Conservation (phyloP, 169 alveolate genomes). For the Plasmodium adleri region DNA sequence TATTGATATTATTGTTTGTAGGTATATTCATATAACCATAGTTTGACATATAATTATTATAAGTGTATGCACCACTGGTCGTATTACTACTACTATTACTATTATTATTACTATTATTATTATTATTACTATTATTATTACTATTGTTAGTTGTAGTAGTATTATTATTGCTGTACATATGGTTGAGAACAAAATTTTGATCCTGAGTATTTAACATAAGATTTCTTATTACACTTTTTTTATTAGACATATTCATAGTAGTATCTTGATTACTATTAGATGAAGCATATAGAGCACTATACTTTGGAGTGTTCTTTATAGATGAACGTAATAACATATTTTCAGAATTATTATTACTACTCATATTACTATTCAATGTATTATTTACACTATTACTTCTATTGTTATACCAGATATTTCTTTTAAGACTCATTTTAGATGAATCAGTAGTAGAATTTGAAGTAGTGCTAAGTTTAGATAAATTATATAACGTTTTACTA, state of each 20-base stretch:
- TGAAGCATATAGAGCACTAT: not conserved
- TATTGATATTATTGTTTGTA: no score
- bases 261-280: not conserved
- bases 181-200: not conserved
- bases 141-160: not conserved
- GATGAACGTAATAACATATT: not conserved
- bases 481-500: not conserved
- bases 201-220: conserved; percentile 7
- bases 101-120: not conserved
- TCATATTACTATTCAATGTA: not conserved
- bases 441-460: not conserved
- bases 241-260: not conserved
- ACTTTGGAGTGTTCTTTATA: not conserved
- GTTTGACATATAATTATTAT: not conserved
- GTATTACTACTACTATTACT: not conserved
- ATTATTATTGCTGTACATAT: not conserved
- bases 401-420: not conserved
- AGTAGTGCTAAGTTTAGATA: not conserved
- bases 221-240: not conserved
- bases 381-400: not conserved
- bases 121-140: not conserved
- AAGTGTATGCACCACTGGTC: not conserved
- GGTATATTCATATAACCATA: no score
- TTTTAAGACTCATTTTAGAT: not conserved
- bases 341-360: not conserved